Conservation (phyloP, 352 stramenopile genomes). For the Phytophthora capsici region DNA sequence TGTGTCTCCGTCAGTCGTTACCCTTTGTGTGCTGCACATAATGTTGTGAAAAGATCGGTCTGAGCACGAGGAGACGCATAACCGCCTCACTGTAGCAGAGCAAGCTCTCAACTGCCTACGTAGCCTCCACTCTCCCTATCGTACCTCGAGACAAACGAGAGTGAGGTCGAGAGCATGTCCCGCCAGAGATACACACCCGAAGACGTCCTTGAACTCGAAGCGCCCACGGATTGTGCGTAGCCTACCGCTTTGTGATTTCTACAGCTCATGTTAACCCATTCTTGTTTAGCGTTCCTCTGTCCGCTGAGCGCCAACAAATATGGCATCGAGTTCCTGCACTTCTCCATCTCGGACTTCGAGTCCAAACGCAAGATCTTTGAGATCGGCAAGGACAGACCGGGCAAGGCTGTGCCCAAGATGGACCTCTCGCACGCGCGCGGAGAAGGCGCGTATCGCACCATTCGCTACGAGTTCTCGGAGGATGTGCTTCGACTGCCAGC, state of each 20-base stretch:
- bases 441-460: constrained; percentile 92
- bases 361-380: constrained; percentile 96
- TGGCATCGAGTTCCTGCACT: constrained; percentile 96
- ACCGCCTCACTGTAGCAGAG: constrained; percentile 17
- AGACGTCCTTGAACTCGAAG: constrained; percentile 82
- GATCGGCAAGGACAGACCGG: constrained; percentile 80
- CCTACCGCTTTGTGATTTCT: background rate
- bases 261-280: constrained; percentile 6
- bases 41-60: constrained; percentile 31
- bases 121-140: constrained; percentile 18
- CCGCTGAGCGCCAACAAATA: constrained; percentile 94
- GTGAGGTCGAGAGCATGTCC: constrained; percentile 43
- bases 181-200: constrained; percentile 84
- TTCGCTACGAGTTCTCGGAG: constrained; percentile 96
- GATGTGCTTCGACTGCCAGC: constrained; percentile 91
- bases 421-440: constrained; percentile 84
- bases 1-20: constrained; percentile 1
- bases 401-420: constrained; percentile 81
- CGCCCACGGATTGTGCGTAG: constrained; percentile 72
- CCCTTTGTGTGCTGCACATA: constrained; percentile 28
- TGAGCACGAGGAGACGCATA: constrained; percentile 35
- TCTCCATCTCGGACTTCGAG: constrained; percentile 95
- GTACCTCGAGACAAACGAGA: constrained; percentile 14
- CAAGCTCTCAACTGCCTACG: background rate
- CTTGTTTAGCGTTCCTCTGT: constrained; percentile 89